Evolutionary conservation across 2,329 filamentous ascomycete species (phyloP).

Genomic region (Lasiodiplodia theobromae): DNA sequence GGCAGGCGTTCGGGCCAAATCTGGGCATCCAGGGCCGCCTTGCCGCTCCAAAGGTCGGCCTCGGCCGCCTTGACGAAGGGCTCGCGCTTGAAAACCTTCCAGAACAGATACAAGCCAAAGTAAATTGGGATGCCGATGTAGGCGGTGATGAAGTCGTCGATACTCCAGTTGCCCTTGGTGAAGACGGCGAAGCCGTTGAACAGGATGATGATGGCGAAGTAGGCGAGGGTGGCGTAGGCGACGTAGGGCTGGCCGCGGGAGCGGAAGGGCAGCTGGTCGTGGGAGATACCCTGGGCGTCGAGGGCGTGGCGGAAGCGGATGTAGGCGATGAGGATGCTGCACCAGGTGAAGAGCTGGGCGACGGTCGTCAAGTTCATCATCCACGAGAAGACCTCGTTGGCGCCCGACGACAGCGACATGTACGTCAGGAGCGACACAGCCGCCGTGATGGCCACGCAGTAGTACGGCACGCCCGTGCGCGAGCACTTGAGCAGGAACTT

Average conservation of each 20-base stretch:
- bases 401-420: slow-evolving; percentile 52
- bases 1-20: slow-evolving; percentile 53
- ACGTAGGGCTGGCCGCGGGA: slow-evolving; percentile 58
- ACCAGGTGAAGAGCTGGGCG: slow-evolving; percentile 41
- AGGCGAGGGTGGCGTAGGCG: slow-evolving; percentile 66
- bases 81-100: slow-evolving; percentile 72
- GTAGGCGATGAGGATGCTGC: slow-evolving; percentile 39
- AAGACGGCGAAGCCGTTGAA: slow-evolving; percentile 60
- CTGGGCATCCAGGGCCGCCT: slow-evolving; percentile 55
- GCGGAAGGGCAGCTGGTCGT: slow-evolving; percentile 56
- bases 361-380: slow-evolving; percentile 43
- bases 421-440: slow-evolving; percentile 65
- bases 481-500: slow-evolving; percentile 58
- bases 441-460: slow-evolving; percentile 48
- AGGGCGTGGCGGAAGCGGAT: slow-evolving; percentile 38
- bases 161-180: slow-evolving; percentile 17
- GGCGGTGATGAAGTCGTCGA: slow-evolving; percentile 56
- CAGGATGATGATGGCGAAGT: slow-evolving; percentile 68
- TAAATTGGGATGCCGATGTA: slow-evolving; percentile 54
- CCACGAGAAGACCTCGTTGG: slow-evolving; percentile 42
- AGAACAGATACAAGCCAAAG: slow-evolving; percentile 54
- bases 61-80: slow-evolving; percentile 52
- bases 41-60: slow-evolving; percentile 56
- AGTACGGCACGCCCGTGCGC: slow-evolving; percentile 53
- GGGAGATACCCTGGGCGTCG: slow-evolving; percentile 35